Evolutionary conservation across 805 yeast species (phyloP).

Genomic region (Blastobotrys robertii): DNA sequence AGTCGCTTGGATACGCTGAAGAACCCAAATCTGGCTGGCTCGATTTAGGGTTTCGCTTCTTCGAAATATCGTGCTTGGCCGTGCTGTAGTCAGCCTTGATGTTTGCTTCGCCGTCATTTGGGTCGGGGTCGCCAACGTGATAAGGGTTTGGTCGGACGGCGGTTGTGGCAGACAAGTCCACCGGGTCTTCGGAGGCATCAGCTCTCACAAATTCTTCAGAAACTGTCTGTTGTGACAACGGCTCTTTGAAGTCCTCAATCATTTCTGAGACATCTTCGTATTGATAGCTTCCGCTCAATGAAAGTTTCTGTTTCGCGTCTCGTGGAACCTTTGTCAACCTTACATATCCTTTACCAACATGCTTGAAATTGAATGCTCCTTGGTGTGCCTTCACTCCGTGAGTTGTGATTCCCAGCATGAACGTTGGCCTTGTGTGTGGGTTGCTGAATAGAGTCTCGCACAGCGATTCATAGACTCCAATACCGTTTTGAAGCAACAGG

Average conservation of each 20-base stretch:
- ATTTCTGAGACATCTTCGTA: background rate
- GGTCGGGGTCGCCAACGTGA: no score
- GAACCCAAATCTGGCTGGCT: conserved; percentile 1
- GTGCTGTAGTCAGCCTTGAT: background rate
- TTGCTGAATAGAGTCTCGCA: conserved; percentile 46
- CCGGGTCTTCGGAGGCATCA: background rate
- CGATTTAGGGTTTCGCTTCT: background rate
- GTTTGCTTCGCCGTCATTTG: no score
- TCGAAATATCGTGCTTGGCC: background rate
- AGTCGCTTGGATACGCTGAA: conserved; percentile 6
- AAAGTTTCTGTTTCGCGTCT: background rate
- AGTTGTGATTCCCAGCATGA: conserved; percentile 67
- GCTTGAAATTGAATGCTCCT: conserved; percentile 39
- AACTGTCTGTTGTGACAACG: conserved; percentile 1
- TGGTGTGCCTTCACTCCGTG: conserved; percentile 59
- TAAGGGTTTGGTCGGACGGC: no score
- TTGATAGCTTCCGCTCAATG: background rate
- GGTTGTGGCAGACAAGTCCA: no score
- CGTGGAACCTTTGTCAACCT: conserved; percentile 48
- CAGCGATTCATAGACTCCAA: conserved; percentile 57
- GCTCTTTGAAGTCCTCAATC: background rate
- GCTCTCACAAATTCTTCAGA: conserved; percentile 8
- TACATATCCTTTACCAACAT: conserved; percentile 65
- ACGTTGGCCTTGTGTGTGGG: conserved; percentile 37
- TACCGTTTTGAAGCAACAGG: conserved; percentile 73